phyloP scores from a whole-genome alignment of 1,284 basidiomycete genomes.

The Tremellales sp. region DNA sequence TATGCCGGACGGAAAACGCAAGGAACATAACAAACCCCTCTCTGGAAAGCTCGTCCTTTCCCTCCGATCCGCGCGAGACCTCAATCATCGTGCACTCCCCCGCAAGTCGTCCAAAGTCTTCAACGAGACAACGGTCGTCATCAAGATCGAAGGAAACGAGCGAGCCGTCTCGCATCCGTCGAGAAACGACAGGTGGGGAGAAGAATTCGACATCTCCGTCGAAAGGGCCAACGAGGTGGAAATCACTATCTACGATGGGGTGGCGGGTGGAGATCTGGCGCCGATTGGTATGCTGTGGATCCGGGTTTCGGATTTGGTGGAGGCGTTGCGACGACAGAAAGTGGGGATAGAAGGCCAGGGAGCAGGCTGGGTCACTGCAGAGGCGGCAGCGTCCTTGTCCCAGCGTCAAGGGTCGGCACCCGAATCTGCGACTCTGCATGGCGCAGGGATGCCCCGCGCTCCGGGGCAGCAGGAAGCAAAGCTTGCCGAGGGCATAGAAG shows the following conservation, averaged over 20 bases:
- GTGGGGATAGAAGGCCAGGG: conserved; percentile 71
- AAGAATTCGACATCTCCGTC: conserved; percentile 92
- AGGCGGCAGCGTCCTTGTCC: conserved; percentile 49
- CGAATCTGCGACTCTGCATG: conserved; percentile 35
- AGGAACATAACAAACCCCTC: conserved; percentile 87
- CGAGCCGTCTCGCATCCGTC: conserved; percentile 88
- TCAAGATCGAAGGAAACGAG: conserved; percentile 95
- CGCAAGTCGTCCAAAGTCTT: conserved; percentile 72
- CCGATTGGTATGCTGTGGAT: conserved; percentile 97
- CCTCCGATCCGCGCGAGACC: conserved; percentile 82
- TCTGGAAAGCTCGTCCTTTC: conserved; percentile 90
- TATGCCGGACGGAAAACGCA: conserved; percentile 74
- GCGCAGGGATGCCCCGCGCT: conserved; percentile 23
- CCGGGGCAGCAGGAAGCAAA: conserved; percentile 26
- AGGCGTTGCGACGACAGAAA: conserved; percentile 90
- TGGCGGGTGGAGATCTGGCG: conserved; percentile 66
- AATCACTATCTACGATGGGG: conserved; percentile 91
- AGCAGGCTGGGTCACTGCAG: conserved; percentile 83
- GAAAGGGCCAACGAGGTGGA: conserved; percentile 99
- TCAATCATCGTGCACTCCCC: conserved; percentile 83
- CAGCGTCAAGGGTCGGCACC: conserved; percentile 35
- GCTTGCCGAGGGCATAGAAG: conserved; percentile 75
- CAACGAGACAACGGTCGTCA: conserved; percentile 81
- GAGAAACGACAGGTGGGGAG: conserved; percentile 94
- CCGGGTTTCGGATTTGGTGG: conserved; percentile 89